These are phyloP conservation scores for Crithidia acanthocephali DNA, from an alignment of 208 protist species.

Conservation along the genomic window DNA sequence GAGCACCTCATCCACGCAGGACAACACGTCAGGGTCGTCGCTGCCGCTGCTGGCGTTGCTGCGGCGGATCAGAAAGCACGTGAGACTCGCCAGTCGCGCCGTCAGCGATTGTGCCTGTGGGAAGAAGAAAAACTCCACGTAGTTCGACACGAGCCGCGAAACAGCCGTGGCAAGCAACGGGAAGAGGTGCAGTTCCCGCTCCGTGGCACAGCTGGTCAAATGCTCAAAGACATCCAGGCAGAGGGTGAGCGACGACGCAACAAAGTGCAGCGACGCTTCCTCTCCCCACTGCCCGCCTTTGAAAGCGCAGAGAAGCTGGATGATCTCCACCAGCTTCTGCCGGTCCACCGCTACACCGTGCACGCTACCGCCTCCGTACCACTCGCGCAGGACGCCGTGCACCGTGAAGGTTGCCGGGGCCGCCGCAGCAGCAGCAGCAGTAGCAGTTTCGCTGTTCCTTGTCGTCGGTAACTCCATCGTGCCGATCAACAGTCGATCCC, in stretches of 20 bases:
- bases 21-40: slow-evolving; percentile 67
- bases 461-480: not conserved
- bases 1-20: slow-evolving; percentile 71
- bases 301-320: slow-evolving; percentile 50
- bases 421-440: not conserved
- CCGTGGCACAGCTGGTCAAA: slow-evolving; percentile 13
- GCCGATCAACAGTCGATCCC: slow-evolving; percentile 54
- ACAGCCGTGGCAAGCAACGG: slow-evolving; percentile 42
- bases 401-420: slow-evolving; percentile 17
- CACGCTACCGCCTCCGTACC: slow-evolving; percentile 24
- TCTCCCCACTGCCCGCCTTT: slow-evolving; percentile 37
- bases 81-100: slow-evolving; percentile 31
- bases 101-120: slow-evolving; percentile 25
- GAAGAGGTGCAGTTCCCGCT: slow-evolving; percentile 36
- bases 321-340: slow-evolving; percentile 40
- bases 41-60: slow-evolving; percentile 31
- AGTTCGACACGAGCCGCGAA: slow-evolving; percentile 49
- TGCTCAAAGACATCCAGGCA: slow-evolving; percentile 45
- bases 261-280: slow-evolving; percentile 28
- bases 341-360: slow-evolving; percentile 28
- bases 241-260: slow-evolving; percentile 30
- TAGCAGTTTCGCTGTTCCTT: not conserved
- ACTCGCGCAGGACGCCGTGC: slow-evolving; percentile 33
- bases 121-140: slow-evolving; percentile 37
- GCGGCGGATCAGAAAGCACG: slow-evolving; percentile 41